These are phyloP conservation scores for Penicillium sp. DNA, from an alignment of 2,329 filamentous ascomycete genomes.

Conservation along the genomic window DNA sequence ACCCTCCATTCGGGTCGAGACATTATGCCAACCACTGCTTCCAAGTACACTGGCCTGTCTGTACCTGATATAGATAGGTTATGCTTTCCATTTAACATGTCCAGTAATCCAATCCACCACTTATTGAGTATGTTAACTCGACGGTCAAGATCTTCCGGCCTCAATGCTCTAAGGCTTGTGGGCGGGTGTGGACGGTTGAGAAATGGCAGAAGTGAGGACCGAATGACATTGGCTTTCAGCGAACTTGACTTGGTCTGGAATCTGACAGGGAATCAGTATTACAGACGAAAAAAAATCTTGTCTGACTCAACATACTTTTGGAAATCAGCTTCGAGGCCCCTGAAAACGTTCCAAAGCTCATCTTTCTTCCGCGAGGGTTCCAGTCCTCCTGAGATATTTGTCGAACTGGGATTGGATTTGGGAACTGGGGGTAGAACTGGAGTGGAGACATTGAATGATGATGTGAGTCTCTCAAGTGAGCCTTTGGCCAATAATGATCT, in stretches of 20 bases:
- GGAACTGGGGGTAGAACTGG: constrained; percentile 55
- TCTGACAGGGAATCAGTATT: constrained; percentile 36
- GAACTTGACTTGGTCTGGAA: constrained; percentile 76
- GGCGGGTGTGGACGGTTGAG: constrained; percentile 72
- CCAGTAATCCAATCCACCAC: constrained; percentile 86
- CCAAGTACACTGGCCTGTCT: constrained; percentile 80
- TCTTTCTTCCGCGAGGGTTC: constrained; percentile 65
- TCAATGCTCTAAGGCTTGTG: constrained; percentile 66
- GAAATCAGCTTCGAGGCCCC: constrained; percentile 70
- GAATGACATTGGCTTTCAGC: constrained; percentile 76
- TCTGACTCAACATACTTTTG: constrained; percentile 57
- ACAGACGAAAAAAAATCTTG: background rate
- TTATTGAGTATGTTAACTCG: constrained; percentile 80
- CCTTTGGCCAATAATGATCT: constrained; percentile 46
- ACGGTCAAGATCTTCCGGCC: constrained; percentile 82
- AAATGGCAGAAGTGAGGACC: constrained; percentile 75
- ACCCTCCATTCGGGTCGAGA: constrained; percentile 85
- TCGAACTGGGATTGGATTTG: constrained; percentile 47
- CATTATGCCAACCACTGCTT: constrained; percentile 82
- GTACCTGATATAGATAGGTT: constrained; percentile 80
- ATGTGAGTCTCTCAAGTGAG: constrained; percentile 54
- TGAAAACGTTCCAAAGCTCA: constrained; percentile 71
- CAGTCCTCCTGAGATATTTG: constrained; percentile 34
- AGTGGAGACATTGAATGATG: constrained; percentile 48
- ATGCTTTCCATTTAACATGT: constrained; percentile 77